A percentile compares a stretch with the other conserved stretches of the same genome.
Evolutionary conservation across 306 rosid genomes (phyloP).

Genomic region (Vachellia pachyceras): DNA sequence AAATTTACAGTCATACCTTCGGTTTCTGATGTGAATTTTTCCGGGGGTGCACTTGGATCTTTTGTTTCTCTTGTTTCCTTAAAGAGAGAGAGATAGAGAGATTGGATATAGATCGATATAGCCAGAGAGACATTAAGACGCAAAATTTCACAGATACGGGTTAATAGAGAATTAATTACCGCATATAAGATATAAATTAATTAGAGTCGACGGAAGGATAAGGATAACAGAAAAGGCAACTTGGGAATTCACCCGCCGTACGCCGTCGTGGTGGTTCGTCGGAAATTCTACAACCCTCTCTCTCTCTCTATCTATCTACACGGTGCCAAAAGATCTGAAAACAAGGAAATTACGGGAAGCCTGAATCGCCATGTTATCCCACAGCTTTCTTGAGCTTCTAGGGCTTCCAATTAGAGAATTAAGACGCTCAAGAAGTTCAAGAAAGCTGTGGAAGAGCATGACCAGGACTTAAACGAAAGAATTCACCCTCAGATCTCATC

Average conservation of each 20-base stretch:
- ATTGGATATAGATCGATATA: not conserved
- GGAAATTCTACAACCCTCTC: not conserved
- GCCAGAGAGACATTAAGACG: not conserved
- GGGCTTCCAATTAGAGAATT: constrained; percentile 29
- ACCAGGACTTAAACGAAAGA: constrained; percentile 55
- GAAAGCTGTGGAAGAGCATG: constrained; percentile 99
- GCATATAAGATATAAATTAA: not conserved
- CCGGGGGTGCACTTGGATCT: not conserved
- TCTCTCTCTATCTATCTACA: not conserved
- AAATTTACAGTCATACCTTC: constrained; percentile 7
- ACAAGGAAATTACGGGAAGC: constrained; percentile 4
- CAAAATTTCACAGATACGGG: not conserved
- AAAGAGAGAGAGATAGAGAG: constrained; percentile 1
- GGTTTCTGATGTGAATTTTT: constrained; percentile 35
- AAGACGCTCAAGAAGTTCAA: constrained; percentile 75
- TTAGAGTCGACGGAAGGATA: not conserved
- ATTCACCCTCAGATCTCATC: constrained; percentile 55
- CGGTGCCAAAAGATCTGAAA: not conserved
- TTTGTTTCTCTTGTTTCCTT: constrained; percentile 13
- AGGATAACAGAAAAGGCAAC: not conserved
- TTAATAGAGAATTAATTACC: constrained; percentile 34
- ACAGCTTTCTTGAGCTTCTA: constrained; percentile 98
- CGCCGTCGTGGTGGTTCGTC: not conserved
- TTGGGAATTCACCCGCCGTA: not conserved
- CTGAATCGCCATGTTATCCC: constrained; percentile 86